phyloP scores from a whole-genome alignment of 306 rosid genomes.

The Trichosanthes cucumerina region DNA sequence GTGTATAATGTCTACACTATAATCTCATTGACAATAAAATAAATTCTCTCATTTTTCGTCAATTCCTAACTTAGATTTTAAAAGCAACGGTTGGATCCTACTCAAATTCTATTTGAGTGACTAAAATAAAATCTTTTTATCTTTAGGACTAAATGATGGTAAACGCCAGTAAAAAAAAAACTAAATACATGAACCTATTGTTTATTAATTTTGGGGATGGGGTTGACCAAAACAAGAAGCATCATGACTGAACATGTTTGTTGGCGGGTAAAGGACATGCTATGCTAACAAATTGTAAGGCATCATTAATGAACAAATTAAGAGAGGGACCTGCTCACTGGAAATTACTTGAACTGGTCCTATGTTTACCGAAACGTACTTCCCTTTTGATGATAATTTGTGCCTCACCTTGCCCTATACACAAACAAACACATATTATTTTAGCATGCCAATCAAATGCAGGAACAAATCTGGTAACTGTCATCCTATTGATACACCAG shows the following conservation, averaged over 20 bases:
- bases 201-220: not conserved
- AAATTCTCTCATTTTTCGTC: not conserved
- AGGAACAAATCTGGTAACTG: not conserved
- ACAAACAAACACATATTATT: not conserved
- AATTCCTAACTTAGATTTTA: not conserved
- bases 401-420: slow-evolving; percentile 76
- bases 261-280: not conserved
- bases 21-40: not conserved
- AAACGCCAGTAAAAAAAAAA: not conserved
- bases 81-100: not conserved
- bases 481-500: not conserved
- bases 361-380: slow-evolving; percentile 90
- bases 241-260: not conserved
- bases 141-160: not conserved
- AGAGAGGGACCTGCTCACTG: slow-evolving; percentile 81
- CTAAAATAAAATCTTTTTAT: not conserved
- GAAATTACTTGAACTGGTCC: slow-evolving; percentile 92
- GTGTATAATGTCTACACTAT: not conserved
- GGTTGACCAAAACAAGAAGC: slow-evolving; percentile 2
- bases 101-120: not conserved
- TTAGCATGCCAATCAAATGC: not conserved
- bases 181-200: not conserved
- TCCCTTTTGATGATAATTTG: slow-evolving; percentile 75
- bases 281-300: not conserved
- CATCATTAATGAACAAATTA: slow-evolving; percentile 7